These are phyloP conservation scores for Ciborinia camelliae DNA, from an alignment of 2,329 filamentous ascomycete species.

Conservation along the genomic window DNA sequence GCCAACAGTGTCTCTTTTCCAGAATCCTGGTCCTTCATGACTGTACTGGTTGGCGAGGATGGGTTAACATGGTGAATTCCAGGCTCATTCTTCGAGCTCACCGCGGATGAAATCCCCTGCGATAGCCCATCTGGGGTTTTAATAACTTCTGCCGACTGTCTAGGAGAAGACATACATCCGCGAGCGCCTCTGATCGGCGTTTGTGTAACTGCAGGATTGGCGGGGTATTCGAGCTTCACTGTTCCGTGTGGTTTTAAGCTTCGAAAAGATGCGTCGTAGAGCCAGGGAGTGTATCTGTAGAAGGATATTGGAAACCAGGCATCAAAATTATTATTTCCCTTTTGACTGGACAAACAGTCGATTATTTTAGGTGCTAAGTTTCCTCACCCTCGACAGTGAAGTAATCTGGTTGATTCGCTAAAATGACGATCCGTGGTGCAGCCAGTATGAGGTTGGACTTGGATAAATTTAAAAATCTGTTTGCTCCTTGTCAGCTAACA, in stretches of 20 bases:
- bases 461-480: not conserved
- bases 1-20: conserved; percentile 9
- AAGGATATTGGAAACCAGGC: not conserved
- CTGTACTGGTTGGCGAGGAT: conserved; percentile 16
- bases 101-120: conserved; percentile 12
- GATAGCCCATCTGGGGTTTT: conserved; percentile 29
- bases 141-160: conserved; percentile 31
- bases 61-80: conserved; percentile 10
- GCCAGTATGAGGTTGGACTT: not conserved
- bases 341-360: not conserved
- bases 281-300: not conserved
- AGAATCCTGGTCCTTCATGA: conserved; percentile 12
- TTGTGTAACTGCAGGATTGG: conserved; percentile 27
- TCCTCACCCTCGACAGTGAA: conserved; percentile 2
- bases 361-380: conserved; percentile 7
- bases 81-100: conserved; percentile 12
- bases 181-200: conserved; percentile 33
- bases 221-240: conserved; percentile 31
- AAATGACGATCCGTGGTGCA: conserved; percentile 12
- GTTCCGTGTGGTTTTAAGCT: conserved; percentile 12
- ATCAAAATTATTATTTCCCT: not conserved
- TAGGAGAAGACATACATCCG: conserved; percentile 38
- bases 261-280: not conserved
- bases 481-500: not conserved
- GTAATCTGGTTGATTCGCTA: conserved; percentile 19